Percentiles rank a stretch among this genome's conserved stretches.
These are phyloP conservation scores for Coemansia sp. DNA, from an alignment of 192 early-diverging fungal species.

Conservation along the genomic window DNA sequence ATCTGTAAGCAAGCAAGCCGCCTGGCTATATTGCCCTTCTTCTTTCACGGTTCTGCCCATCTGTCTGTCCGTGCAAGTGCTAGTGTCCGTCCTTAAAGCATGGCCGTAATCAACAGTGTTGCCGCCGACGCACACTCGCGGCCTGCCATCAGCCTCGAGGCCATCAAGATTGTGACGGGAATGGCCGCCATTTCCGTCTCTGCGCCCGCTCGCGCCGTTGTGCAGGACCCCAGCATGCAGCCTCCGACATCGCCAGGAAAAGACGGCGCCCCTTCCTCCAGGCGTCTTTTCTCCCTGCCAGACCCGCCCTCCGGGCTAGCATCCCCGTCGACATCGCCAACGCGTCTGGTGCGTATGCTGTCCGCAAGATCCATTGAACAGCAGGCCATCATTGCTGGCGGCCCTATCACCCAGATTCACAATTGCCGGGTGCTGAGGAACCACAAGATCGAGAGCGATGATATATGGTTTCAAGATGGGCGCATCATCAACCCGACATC, in stretches of 20 bases:
- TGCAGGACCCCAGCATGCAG: neutral
- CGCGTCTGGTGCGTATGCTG: neutral
- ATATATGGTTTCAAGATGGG: conserved; percentile 68
- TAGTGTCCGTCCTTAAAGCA: no score
- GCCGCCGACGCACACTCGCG: no score
- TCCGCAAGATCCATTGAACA: conserved; percentile 2
- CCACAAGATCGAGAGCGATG: conserved; percentile 60
- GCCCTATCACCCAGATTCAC: conserved; percentile 57
- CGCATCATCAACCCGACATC: conserved; percentile 64
- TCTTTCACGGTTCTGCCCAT: no score
- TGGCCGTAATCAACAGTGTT: no score
- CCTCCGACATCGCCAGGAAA: neutral
- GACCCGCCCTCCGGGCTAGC: conserved; percentile 18
- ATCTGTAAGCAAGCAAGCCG: no score
- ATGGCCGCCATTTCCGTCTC: no score
- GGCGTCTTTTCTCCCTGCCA: conserved; percentile 17
- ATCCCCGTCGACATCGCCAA: conserved; percentile 9
- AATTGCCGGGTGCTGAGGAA: conserved; percentile 65
- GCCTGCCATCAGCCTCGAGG: no score
- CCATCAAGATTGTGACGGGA: no score
- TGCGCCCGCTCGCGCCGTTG: no score
- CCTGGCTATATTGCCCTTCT: no score
- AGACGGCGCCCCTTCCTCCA: neutral
- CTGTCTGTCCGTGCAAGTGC: no score
- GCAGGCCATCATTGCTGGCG: conserved; percentile 10